These are phyloP conservation scores for Darksidea phi DNA, from an alignment of 495 filamentous ascomycete species.

Conservation along the genomic window DNA sequence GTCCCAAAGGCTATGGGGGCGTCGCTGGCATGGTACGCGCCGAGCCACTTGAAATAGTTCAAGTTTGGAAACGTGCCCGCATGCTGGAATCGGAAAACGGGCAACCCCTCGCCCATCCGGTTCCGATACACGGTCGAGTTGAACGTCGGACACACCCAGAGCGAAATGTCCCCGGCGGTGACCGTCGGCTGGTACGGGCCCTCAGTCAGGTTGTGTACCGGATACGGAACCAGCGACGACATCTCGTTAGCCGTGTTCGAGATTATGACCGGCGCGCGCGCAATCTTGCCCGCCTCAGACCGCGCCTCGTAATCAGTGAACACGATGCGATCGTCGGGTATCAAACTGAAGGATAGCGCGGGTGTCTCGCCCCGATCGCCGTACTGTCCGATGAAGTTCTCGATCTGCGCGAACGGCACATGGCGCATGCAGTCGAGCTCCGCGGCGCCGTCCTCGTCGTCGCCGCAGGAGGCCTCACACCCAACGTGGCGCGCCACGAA, in stretches of 20 bases:
- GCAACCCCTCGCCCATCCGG: not conserved
- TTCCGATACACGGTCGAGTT: constrained; percentile 2
- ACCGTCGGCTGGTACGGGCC: constrained; percentile 40
- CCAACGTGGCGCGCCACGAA: constrained; percentile 4
- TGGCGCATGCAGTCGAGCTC: constrained; percentile 49
- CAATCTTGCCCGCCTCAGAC: constrained; percentile 35
- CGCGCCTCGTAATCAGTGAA: constrained; percentile 48
- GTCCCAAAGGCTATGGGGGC: constrained; percentile 50
- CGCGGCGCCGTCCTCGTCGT: constrained; percentile 36
- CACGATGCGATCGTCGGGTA: constrained; percentile 42
- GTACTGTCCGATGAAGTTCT: constrained; percentile 43
- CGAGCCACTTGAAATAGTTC: constrained; percentile 47
- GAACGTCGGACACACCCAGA: constrained; percentile 40
- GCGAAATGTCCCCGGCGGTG: constrained; percentile 15
- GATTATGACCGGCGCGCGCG: constrained; percentile 11
- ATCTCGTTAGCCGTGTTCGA: constrained; percentile 7
- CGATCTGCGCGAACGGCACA: constrained; percentile 42
- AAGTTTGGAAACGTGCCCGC: constrained; percentile 51
- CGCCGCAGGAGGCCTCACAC: constrained; percentile 28
- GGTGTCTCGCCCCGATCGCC: constrained; percentile 2
- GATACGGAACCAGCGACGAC: not conserved
- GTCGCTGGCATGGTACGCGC: constrained; percentile 54
- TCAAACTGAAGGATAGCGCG: constrained; percentile 41
- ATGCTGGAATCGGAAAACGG: constrained; percentile 52
- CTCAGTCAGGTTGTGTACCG: constrained; percentile 33